A percentile compares a stretch with the other conserved stretches of the same genome.
These are phyloP conservation scores for Fraxinus sp. DNA, from an alignment of 305 asterid genomes.

Conservation along the genomic window DNA sequence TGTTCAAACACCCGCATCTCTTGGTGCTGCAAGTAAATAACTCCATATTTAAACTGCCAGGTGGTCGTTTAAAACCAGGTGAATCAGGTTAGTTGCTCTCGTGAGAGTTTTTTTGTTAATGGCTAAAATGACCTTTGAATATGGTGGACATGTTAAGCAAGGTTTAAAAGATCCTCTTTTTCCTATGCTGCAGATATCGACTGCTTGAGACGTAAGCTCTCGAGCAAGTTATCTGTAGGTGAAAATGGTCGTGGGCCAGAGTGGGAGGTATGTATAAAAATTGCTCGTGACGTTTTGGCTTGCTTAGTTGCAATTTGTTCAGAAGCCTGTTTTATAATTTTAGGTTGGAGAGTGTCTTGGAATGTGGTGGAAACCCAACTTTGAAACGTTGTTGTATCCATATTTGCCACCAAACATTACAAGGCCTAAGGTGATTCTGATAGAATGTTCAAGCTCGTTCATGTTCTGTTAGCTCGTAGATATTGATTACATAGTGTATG, in stretches of 20 bases:
- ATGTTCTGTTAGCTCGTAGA: constrained; percentile 2
- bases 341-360: constrained; percentile 81
- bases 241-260: constrained; percentile 56
- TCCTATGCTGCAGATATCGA: constrained; percentile 48
- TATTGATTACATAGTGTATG: constrained; percentile 1
- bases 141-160: background rate
- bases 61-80: constrained; percentile 74
- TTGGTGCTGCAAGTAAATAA: constrained; percentile 70
- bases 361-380: constrained; percentile 83
- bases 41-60: constrained; percentile 73
- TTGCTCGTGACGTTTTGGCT: background rate
- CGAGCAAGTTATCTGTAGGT: constrained; percentile 59
- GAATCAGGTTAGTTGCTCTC: constrained; percentile 65
- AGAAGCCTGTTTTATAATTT: constrained; percentile 8
- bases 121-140: background rate
- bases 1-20: constrained; percentile 82
- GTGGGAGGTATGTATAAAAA: constrained; percentile 59
- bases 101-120: background rate
- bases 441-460: background rate
- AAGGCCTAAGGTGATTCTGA: constrained; percentile 46
- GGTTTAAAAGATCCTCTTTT: background rate
- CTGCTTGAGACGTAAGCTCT: constrained; percentile 81
- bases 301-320: background rate
- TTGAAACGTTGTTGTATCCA: constrained; percentile 59
- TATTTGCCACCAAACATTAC: constrained; percentile 58